A percentile compares a stretch with the other conserved stretches of the same genome.
phyloP scores from a whole-genome alignment of 2,329 filamentous ascomycete genomes.

The Leptographium radiaticola region DNA sequence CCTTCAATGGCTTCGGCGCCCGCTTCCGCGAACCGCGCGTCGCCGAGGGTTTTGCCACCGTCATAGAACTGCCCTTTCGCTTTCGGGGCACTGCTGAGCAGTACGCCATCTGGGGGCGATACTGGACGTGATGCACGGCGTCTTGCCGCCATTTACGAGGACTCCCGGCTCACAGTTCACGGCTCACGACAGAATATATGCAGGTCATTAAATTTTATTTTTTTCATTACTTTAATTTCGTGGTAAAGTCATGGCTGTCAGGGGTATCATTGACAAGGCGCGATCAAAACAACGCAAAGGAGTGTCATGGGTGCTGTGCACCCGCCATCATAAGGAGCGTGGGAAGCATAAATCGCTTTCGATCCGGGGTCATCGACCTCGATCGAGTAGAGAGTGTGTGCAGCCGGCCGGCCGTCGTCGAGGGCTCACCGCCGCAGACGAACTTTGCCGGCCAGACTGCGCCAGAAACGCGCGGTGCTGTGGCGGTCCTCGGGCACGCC shows the following conservation, averaged over 20 bases:
- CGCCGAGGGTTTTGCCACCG: conserved; percentile 73
- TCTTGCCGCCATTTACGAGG: not conserved
- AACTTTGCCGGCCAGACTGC: conserved; percentile 33
- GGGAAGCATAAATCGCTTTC: too few species aligned
- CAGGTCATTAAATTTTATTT: not conserved
- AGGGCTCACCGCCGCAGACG: conserved; percentile 17
- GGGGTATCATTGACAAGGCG: conserved; percentile 6
- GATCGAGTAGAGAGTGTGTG: too few species aligned
- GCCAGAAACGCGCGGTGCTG: conserved; percentile 28
- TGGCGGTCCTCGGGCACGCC: conserved; percentile 23
- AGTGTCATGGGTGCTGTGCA: not conserved
- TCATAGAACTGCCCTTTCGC: conserved; percentile 61
- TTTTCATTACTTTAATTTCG: not conserved
- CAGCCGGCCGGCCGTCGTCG: too few species aligned
- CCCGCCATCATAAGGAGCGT: not conserved
- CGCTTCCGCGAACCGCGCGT: conserved; percentile 59
- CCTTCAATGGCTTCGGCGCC: conserved; percentile 63
- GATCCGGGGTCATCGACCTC: too few species aligned
- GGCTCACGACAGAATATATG: not conserved
- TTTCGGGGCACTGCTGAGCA: conserved; percentile 60
- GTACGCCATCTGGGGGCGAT: conserved; percentile 58
- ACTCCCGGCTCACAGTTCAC: too few species aligned
- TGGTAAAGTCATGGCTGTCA: not conserved
- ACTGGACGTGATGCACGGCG: conserved; percentile 47
- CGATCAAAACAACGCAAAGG: not conserved